A percentile compares a stretch with the other conserved stretches of the same genome.
Evolutionary conservation across 2,329 filamentous ascomycete species (phyloP).

Genomic region (Teratosphaeria pseudoeucalypti): DNA sequence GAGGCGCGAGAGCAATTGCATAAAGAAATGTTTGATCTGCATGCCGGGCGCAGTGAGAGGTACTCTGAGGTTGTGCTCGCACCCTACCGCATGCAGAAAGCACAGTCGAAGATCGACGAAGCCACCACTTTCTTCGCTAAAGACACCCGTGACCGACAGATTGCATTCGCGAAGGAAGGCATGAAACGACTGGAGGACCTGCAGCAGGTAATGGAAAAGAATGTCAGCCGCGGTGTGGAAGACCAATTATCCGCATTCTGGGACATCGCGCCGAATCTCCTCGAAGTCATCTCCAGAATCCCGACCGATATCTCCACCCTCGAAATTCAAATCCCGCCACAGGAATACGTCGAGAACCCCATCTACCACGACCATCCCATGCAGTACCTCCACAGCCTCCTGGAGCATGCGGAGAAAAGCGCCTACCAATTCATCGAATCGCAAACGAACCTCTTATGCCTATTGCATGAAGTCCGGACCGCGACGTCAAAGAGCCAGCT

Average conservation of each 20-base stretch:
- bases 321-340: slow-evolving; percentile 62
- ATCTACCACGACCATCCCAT: slow-evolving; percentile 69
- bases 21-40: slow-evolving; percentile 72
- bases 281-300: slow-evolving; percentile 68
- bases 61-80: slow-evolving; percentile 76
- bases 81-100: slow-evolving; percentile 64
- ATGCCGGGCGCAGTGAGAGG: slow-evolving; percentile 69
- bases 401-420: slow-evolving; percentile 81
- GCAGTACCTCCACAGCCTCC: slow-evolving; percentile 78
- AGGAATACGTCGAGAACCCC: slow-evolving; percentile 79
- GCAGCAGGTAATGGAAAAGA: slow-evolving; percentile 66
- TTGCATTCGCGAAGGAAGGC: slow-evolving; percentile 60
- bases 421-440: slow-evolving; percentile 96
- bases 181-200: slow-evolving; percentile 67
- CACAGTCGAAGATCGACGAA: slow-evolving; percentile 67
- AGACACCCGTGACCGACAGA: slow-evolving; percentile 60
- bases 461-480: slow-evolving; percentile 83
- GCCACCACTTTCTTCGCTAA: slow-evolving; percentile 73
- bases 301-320: slow-evolving; percentile 50
- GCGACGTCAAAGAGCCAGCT: slow-evolving; percentile 61
- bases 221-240: slow-evolving; percentile 79
- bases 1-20: slow-evolving; percentile 84
- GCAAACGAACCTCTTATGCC: slow-evolving; percentile 80
- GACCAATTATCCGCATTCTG: slow-evolving; percentile 90
- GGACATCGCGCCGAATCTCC: slow-evolving; percentile 85